Evolutionary conservation across 2,329 filamentous ascomycete genomes (phyloP).

Genomic region (Ophiobolus disseminans): DNA sequence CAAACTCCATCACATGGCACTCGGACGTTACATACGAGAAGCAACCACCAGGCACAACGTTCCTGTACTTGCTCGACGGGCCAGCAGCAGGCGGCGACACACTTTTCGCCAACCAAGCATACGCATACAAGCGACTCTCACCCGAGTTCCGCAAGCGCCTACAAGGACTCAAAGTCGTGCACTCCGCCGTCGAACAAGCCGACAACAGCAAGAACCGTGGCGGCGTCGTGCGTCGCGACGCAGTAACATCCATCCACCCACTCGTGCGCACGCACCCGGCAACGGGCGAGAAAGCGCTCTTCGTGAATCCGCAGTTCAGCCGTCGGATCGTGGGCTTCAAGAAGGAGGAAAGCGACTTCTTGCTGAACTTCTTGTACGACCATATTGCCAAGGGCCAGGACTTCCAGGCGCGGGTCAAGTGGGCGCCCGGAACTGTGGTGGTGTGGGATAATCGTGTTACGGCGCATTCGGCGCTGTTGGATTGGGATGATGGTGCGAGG

Average conservation of each 20-base stretch:
- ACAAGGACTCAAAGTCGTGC: constrained; percentile 80
- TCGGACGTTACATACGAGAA: constrained; percentile 86
- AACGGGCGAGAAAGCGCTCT: constrained; percentile 84
- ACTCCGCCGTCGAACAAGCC: constrained; percentile 79
- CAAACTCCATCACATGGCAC: constrained; percentile 87
- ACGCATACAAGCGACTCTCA: constrained; percentile 81
- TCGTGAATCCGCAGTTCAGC: constrained; percentile 84
- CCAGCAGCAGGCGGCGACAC: constrained; percentile 85
- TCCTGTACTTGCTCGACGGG: constrained; percentile 85
- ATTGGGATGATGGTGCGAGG: constrained; percentile 81
- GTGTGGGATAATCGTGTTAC: constrained; percentile 88
- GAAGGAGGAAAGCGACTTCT: constrained; percentile 81
- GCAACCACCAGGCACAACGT: constrained; percentile 89
- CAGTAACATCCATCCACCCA: constrained; percentile 76
- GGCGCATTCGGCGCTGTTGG: constrained; percentile 77
- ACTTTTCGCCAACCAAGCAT: constrained; percentile 77
- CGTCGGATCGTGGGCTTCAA: constrained; percentile 82
- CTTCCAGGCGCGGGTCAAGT: constrained; percentile 76
- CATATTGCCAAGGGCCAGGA: constrained; percentile 76
- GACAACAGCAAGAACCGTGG: constrained; percentile 70
- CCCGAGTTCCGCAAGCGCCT: constrained; percentile 80
- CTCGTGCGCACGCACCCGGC: constrained; percentile 79
- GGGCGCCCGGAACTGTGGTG: constrained; percentile 80
- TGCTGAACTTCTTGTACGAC: constrained; percentile 79
- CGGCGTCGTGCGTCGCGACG: constrained; percentile 76